Evolutionary conservation across 1,284 basidiomycete species (phyloP), one percentile per base, ranked within the genome.

Genomic region (Fomitopsis pinicola): DNA sequence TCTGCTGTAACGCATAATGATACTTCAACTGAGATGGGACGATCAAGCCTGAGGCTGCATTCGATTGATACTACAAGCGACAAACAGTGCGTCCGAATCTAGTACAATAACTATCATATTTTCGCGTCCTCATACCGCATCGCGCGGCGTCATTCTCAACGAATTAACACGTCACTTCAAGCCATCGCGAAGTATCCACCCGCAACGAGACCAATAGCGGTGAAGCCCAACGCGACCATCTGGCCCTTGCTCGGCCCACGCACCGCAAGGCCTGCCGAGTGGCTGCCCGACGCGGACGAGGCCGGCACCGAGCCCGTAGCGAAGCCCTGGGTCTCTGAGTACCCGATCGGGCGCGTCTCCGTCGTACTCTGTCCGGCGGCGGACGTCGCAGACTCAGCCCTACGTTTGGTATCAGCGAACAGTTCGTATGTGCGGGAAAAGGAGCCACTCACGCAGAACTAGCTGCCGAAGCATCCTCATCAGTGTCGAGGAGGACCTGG

Each of bases 401-500:
- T 63, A n/a, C 15, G 19, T 9, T 15, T 17, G 10, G 2, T 17
- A 12, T 33, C 30, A 50, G 38, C 33, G n/a, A 50, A 5, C 15
- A 33, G 10, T 15, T 50, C 22, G 22, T 30, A 15, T 15, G 6
- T 15, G 59, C 26, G 19, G 26, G 26, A 38, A 17, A 48, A 50
- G 28, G 30, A 5, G 36, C 10, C 4, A 72, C 72, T 59, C 72
- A 88, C 79, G 88, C 88, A 61, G 82, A 81, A 42, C 73, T 78
- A 0, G 89, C 89, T 1, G 82, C 84, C 3, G 67, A 66, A 2
- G 79, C 58, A 72, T 91, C 76, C 15, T 69, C 71, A 15, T 76
- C 70, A 3, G 80, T 78, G 73, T 89, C 83, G 55, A 86, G 62
- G 53, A 92, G 77, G 12, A 91, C 86, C 2, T 72, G 66, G 71